Evolutionary conservation across 441 rosid genomes (phyloP), one percentile per base, ranked within the genome.

Genomic region (Manihot esculenta): DNA sequence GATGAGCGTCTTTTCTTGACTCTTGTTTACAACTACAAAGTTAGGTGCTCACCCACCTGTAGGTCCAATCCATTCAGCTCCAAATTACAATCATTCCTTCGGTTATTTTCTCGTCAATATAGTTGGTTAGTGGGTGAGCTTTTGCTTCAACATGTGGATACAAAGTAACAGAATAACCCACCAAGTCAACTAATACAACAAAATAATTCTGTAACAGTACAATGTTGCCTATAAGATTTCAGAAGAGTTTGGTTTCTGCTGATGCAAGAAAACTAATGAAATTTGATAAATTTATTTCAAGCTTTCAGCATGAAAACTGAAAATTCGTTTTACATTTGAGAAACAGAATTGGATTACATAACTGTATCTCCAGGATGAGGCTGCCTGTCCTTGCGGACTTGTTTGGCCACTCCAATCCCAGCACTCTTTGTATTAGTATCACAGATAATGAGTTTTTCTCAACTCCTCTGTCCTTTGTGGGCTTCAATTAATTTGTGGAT

Each of bases 311-410:
- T 12, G 61, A 56, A 26, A 56, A 56, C 61, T 56, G 14, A 56
- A 24, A 3, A 11, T 55, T 10, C 48, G 35, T 30, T 62, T 73
- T 57, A 48, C 15, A 17, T 45, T 69, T 65, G n/a, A n/a, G 62
- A 14, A 53, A 20, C 10, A 11, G 38, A 63, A 63, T 23, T 13
- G 49, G 65, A 66, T 55, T 73, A 61, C 44, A 66, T 2, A n/a
- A 33, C 15, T 1, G 21, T 64, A n/a, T 21, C 69, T 55, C 47
- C 42, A 20, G 67, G 62, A 59, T 57, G 58, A 64, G 45, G 23
- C 55, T 1, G 65, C 63, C 77, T 27, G 74, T 64, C 75, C 77
- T 76, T 72, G 64, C 59, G 70, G 77, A 64, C 63, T 61, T 66
- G 14, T 70, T 70, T 15, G 75, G 73, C 67, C 7, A 59, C 63